Conservation (phyloP, 2,329 filamentous ascomycete genomes). For the Botryosphaeria dothidea region DNA sequence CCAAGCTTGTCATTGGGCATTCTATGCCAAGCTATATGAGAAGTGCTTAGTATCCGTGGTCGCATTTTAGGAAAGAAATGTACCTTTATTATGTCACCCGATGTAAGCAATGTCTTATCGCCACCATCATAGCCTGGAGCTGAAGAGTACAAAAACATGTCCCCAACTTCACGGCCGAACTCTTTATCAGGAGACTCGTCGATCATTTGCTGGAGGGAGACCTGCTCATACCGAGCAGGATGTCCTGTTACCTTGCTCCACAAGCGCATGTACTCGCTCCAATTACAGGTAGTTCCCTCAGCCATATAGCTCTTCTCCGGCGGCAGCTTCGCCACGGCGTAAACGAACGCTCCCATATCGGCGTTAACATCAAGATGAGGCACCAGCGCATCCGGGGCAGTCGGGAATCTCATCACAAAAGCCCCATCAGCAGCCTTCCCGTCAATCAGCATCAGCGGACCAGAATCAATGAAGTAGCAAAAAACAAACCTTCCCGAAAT, state of each 20-base stretch:
- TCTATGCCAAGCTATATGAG: constrained; percentile 44
- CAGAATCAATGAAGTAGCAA: too few relatives aligned
- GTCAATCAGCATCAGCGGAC: neutral
- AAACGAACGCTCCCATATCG: constrained; percentile 5
- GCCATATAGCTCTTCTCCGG: neutral
- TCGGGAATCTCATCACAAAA: neutral
- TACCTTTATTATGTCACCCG: constrained; percentile 5
- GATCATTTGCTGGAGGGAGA: constrained; percentile 46
- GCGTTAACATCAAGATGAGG: constrained; percentile 1
- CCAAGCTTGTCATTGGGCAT: constrained; percentile 32
- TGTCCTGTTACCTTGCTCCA: neutral
- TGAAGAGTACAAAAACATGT: constrained; percentile 52
- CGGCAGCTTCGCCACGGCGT: neutral
- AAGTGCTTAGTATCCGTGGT: constrained; percentile 15
- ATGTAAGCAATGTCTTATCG: constrained; percentile 21
- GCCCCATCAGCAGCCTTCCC: neutral
- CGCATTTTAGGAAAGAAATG: constrained; percentile 21
- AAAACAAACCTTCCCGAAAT: constrained; percentile 4
- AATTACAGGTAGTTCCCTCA: constrained; percentile 1
- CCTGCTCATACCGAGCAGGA: constrained; percentile 20
- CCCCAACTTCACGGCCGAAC: constrained; percentile 45
- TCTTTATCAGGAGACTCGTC: constrained; percentile 40
- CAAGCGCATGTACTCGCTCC: constrained; percentile 12
- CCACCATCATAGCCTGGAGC: constrained; percentile 54
- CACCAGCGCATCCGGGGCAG: neutral